These are phyloP conservation scores for Arthrobotrys megalospora DNA, from an alignment of 2,329 filamentous ascomycete species.

Conservation along the genomic window DNA sequence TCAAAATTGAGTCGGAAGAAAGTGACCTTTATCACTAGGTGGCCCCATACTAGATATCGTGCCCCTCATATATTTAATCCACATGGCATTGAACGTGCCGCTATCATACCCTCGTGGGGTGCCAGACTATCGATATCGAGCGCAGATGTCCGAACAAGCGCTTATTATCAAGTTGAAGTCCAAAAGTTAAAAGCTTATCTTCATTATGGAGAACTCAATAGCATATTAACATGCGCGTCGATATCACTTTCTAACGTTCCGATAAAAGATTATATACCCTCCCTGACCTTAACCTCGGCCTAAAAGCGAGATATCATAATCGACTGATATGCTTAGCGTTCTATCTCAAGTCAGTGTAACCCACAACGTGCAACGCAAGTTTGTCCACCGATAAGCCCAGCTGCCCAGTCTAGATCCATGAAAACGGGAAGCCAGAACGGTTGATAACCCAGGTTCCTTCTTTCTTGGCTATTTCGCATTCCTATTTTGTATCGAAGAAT, in stretches of 20 bases:
- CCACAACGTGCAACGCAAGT: conserved; percentile 34
- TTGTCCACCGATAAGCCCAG: conserved; percentile 28
- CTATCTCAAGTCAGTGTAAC: conserved; percentile 27
- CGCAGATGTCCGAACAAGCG: conserved; percentile 36
- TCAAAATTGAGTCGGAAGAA: no score
- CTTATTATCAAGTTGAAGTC: neutral
- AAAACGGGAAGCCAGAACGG: conserved; percentile 18
- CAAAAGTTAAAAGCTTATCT: conserved; percentile 19
- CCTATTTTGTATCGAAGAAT: conserved; percentile 39
- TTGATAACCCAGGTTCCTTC: conserved; percentile 7
- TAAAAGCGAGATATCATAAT: neutral
- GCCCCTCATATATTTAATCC: neutral
- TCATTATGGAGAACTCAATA: conserved; percentile 14
- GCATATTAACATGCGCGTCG: conserved; percentile 9
- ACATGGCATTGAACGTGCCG: neutral
- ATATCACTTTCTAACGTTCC: neutral
- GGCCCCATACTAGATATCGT: no score
- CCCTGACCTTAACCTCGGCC: neutral
- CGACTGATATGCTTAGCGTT: neutral
- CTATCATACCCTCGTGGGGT: neutral
- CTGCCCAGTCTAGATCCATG: neutral
- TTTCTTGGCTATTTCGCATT: conserved; percentile 29
- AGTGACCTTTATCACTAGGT: no score
- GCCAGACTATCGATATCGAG: conserved; percentile 4
- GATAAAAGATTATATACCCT: neutral